phyloP scores from a whole-genome alignment of 2,329 filamentous ascomycete genomes.

The Neocucurbitaria cava region DNA sequence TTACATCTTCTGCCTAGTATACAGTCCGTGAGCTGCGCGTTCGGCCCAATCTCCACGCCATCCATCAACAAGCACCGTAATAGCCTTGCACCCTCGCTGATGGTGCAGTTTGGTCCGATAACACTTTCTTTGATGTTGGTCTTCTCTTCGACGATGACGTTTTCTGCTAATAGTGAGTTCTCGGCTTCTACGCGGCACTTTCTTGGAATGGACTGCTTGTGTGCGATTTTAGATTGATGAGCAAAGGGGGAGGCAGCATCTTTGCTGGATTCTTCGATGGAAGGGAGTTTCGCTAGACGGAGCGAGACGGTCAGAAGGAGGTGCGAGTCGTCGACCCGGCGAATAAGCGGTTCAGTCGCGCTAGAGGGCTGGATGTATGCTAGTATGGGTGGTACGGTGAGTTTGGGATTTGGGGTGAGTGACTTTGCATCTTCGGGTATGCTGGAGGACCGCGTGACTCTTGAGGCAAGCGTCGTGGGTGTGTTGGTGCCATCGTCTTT shows the following conservation, averaged over 20 bases:
- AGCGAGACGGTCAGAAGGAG: constrained; percentile 83
- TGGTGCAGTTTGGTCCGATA: constrained; percentile 85
- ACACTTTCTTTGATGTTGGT: constrained; percentile 92
- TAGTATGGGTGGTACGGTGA: constrained; percentile 74
- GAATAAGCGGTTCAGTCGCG: constrained; percentile 69
- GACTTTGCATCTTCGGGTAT: constrained; percentile 37
- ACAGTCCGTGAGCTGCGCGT: constrained; percentile 84
- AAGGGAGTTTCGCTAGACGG: constrained; percentile 83
- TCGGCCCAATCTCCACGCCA: constrained; percentile 81
- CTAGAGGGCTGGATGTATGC: constrained; percentile 79
- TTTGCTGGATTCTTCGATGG: constrained; percentile 67
- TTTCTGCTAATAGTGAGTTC: constrained; percentile 85
- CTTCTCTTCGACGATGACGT: constrained; percentile 88
- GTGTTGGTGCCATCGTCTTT: constrained; percentile 12
- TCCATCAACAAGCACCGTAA: constrained; percentile 94
- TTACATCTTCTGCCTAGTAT: constrained; percentile 82
- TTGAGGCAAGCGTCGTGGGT: constrained; percentile 41
- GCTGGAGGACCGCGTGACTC: constrained; percentile 41
- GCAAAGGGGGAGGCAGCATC: constrained; percentile 71
- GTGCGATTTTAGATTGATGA: constrained; percentile 79
- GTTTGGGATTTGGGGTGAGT: constrained; percentile 38
- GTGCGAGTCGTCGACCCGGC: constrained; percentile 86
- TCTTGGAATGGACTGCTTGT: constrained; percentile 80
- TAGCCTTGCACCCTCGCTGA: constrained; percentile 83
- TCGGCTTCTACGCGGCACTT: constrained; percentile 81